Evolutionary conservation across 2,329 filamentous ascomycete genomes (phyloP).

Genomic region (Alternaria sp.): DNA sequence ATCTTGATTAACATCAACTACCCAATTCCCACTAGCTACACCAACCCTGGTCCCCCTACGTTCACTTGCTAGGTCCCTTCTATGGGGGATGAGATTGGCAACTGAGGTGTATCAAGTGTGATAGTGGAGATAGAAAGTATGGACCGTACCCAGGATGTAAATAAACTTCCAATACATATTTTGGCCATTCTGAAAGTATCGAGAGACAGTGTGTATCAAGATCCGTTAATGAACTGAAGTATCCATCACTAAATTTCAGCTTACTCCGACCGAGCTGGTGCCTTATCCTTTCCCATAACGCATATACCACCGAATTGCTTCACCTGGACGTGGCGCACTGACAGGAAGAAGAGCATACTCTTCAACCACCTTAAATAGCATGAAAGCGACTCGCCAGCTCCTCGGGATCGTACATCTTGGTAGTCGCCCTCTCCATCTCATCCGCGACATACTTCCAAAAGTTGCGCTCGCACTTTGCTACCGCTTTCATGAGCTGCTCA

Average conservation of each 20-base stretch:
- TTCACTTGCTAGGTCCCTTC: slow-evolving; percentile 9
- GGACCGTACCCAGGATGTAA: not conserved
- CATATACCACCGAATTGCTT: not conserved
- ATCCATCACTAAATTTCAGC: no score
- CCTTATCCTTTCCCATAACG: not conserved
- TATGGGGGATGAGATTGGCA: not conserved
- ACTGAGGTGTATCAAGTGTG: not conserved
- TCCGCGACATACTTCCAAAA: slow-evolving; percentile 47
- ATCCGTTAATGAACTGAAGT: accelerated
- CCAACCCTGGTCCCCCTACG: slow-evolving; percentile 11
- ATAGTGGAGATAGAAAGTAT: not conserved
- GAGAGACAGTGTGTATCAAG: no score
- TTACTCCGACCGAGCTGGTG: not conserved
- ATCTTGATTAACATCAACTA: slow-evolving; percentile 48
- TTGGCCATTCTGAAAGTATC: not conserved
- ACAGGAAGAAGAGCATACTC: not conserved
- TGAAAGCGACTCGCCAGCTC: slow-evolving; percentile 32
- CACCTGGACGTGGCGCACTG: not conserved
- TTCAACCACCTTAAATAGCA: slow-evolving; percentile 5
- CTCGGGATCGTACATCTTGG: slow-evolving; percentile 32
- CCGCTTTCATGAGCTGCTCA: slow-evolving; percentile 40
- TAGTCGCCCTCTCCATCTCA: slow-evolving; percentile 39
- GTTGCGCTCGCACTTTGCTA: slow-evolving; percentile 36
- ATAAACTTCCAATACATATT: not conserved
- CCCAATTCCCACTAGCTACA: slow-evolving; percentile 17